Percentiles rank a stretch among this genome's conserved stretches.
These are phyloP conservation scores for Picea abies DNA, from an alignment of 83 land plant genomes.

Conservation along the genomic window DNA sequence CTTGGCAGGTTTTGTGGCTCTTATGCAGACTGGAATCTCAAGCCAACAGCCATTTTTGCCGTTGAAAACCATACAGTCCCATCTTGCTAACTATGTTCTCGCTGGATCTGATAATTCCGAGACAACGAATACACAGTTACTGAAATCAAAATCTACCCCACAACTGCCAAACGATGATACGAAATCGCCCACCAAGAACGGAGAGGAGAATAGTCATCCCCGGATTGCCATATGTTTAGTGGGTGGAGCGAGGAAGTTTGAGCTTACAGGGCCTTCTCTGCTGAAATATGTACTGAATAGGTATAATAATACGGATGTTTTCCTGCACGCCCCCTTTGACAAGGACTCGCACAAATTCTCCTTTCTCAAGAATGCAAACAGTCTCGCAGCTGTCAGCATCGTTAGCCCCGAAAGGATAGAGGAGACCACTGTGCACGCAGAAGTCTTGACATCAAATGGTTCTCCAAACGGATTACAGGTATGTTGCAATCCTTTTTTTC, in stretches of 20 bases:
- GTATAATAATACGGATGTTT: conserved; percentile 69
- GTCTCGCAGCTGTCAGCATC: conserved; percentile 63
- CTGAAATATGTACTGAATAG: conserved; percentile 47
- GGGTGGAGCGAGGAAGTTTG: conserved; percentile 91
- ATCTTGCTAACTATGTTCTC: neutral
- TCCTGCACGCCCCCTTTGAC: conserved; percentile 80
- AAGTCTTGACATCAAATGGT: conserved; percentile 62
- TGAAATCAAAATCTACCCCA: no score
- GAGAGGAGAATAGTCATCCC: neutral
- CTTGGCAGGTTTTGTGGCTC: neutral
- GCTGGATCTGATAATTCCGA: neutral
- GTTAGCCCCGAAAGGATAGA: conserved; percentile 45
- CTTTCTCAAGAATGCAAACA: conserved; percentile 48
- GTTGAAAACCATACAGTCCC: conserved; percentile 9
- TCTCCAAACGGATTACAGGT: conserved; percentile 98
- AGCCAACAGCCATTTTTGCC: neutral
- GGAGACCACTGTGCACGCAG: conserved; percentile 30
- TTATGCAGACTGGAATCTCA: neutral
- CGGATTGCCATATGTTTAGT: conserved; percentile 87
- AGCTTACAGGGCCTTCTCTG: conserved; percentile 88
- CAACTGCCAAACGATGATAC: no score
- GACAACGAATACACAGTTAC: no score
- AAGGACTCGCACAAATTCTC: conserved; percentile 64
- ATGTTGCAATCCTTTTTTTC: neutral
- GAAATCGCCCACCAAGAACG: neutral